Conservation (phyloP, 2,329 filamentous ascomycete genomes). For the Ophiostoma quercus region DNA sequence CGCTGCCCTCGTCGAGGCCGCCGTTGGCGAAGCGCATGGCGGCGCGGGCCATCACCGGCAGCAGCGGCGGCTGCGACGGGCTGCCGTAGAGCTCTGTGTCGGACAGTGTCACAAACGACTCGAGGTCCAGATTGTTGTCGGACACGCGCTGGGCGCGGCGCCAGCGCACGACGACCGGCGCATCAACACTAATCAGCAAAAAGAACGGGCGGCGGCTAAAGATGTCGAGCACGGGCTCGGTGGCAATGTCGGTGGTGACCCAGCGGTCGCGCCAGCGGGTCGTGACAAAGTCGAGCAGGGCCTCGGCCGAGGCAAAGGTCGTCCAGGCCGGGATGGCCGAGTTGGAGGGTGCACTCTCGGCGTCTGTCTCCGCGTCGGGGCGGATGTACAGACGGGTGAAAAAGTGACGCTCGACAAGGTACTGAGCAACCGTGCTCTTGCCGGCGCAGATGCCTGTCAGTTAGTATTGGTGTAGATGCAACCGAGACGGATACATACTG, state of each 20-base stretch:
- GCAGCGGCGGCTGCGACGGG: conserved; percentile 50
- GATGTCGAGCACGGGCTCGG: conserved; percentile 66
- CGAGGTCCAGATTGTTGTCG: conserved; percentile 36
- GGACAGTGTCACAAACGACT: conserved; percentile 52
- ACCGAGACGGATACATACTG: conserved; percentile 42
- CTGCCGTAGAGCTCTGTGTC: conserved; percentile 73
- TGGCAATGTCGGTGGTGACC: conserved; percentile 79
- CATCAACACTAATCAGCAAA: conserved; percentile 85
- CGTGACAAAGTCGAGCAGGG: conserved; percentile 76
- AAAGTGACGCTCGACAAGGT: conserved; percentile 75
- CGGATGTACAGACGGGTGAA: conserved; percentile 69
- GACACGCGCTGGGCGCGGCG: conserved; percentile 56
- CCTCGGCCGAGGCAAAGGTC: conserved; percentile 55
- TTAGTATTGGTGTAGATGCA: neutral
- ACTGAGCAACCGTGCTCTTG: conserved; percentile 83
- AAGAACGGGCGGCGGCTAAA: conserved; percentile 83
- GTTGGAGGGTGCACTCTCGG: neutral
- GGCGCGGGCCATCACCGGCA: conserved; percentile 73
- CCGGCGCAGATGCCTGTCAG: conserved; percentile 79
- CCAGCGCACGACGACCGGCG: conserved; percentile 80
- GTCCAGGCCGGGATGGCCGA: conserved; percentile 14
- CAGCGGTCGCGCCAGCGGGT: conserved; percentile 75
- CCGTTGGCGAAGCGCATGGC: conserved; percentile 81
- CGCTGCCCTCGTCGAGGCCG: conserved; percentile 38
- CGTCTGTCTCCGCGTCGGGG: neutral